phyloP scores from a whole-genome alignment of 139 green algal species.

The Mychonastes homosphaera region DNA sequence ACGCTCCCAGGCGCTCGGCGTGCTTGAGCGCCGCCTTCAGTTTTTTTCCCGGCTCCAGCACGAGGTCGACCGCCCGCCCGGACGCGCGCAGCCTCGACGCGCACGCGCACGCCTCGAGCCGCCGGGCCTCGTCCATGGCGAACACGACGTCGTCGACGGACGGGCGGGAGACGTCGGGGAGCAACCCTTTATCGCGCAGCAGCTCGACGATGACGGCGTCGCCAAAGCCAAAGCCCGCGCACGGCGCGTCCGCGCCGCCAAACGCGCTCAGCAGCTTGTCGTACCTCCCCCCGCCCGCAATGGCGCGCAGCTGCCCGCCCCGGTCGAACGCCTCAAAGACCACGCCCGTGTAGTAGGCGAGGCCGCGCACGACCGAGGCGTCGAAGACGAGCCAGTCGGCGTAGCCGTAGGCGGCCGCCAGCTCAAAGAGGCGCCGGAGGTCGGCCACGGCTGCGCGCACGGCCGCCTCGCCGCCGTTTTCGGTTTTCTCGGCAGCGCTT shows the following conservation, averaged over 20 bases:
- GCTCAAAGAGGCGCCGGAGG: constrained; percentile 65
- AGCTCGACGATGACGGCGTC: constrained; percentile 97
- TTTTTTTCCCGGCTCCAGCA: constrained; percentile 85
- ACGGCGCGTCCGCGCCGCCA: constrained; percentile 70
- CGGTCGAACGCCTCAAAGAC: constrained; percentile 93
- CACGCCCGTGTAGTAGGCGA: constrained; percentile 96
- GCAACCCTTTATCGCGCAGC: constrained; percentile 71
- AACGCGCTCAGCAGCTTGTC: constrained; percentile 83
- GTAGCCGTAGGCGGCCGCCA: constrained; percentile 78
- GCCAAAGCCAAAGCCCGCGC: constrained; percentile 85
- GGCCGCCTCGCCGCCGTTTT: too few relatives aligned
- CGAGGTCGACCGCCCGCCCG: constrained; percentile 77
- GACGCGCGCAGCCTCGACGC: constrained; percentile 51
- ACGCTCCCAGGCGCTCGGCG: constrained; percentile 46
- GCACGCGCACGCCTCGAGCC: constrained; percentile 41
- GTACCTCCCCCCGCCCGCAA: constrained; percentile 93
- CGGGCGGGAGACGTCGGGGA: constrained; percentile 29
- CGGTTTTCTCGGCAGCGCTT: not conserved
- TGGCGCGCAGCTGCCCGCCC: constrained; percentile 78
- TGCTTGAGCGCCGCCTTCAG: constrained; percentile 87
- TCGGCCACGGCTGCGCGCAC: too few relatives aligned
- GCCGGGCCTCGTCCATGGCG: constrained; percentile 56
- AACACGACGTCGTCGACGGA: constrained; percentile 78
- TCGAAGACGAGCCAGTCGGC: constrained; percentile 91
- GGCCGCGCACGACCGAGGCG: constrained; percentile 79